Base-by-base conservation (phyloP, 257 asterid genomes). In the Penstemon newberryi region DNA sequence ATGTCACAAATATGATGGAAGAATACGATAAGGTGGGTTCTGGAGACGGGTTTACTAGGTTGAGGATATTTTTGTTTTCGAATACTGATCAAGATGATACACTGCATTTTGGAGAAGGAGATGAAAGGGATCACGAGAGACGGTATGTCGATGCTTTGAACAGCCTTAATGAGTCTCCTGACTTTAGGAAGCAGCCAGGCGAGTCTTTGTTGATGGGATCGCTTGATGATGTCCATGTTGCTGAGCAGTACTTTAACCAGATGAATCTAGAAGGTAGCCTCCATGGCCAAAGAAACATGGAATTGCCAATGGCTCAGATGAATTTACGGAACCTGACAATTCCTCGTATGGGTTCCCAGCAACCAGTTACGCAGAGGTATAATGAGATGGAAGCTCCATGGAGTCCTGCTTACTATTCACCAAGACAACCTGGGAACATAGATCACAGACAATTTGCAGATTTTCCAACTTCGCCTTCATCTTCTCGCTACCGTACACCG, bases 1-100 rank as follows among this genome's bases (percentile, higher is more conserved):
- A 94, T 73, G 97, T 94, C 81, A 82, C 84, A 10, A 94, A 90
- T 79, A 94, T 94, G 99, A 89, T 94, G 96, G 99, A 94, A 86
- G 99, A 94, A 79, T 89, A 94, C 5, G 99, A 89, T 69, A 94
- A 94, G 81, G 73, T 94, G 83, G 96, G 95, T 8, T 79, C 87
- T 0, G 82, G 87, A 5, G 95, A 87, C 50, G 97, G 96, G 56
- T 89, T 91, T 54, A 91, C 96, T 71, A 84, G 95, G 89, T 81
- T 94, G 61, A 82, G 99, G 82, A 81, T 94, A 62, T 94, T 94
- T 49, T 62, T 94, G 70, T 89, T 94, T 71, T 77, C 90, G 0
- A 74, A 71, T 66, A 41, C 77, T 54, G 99, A 89, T 70, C 96
- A 89, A 70, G 97, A 94, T 70, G 87, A 85, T 8, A 80, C 90